Evolutionary conservation across 2,329 filamentous ascomycete species (phyloP).

Genomic region (Cytospora paraplurivora): DNA sequence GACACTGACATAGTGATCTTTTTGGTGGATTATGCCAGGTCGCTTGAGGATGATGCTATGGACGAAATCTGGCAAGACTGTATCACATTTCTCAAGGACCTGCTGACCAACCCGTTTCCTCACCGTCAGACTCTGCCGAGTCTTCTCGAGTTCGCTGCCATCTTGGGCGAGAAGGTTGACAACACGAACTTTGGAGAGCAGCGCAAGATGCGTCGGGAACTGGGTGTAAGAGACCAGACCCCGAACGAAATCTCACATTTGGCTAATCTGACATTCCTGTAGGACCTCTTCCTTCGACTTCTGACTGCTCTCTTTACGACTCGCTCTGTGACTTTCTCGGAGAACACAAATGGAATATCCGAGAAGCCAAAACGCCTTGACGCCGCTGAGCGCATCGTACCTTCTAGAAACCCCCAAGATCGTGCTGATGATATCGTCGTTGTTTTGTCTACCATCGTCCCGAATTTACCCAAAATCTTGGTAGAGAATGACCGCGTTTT

Average conservation of each 20-base stretch:
- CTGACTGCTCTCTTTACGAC: slow-evolving; percentile 94
- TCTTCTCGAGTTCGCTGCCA: slow-evolving; percentile 83
- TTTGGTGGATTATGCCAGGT: slow-evolving; percentile 84
- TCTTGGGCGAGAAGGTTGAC: slow-evolving; percentile 92
- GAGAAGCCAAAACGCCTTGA: slow-evolving; percentile 45
- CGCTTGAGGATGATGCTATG: slow-evolving; percentile 94
- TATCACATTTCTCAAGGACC: slow-evolving; percentile 83
- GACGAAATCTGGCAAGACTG: slow-evolving; percentile 98
- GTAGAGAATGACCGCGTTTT: slow-evolving; percentile 83
- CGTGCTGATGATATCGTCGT: slow-evolving; percentile 75
- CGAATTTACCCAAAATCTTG: slow-evolving; percentile 78
- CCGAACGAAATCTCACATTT: not conserved
- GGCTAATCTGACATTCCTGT: slow-evolving; percentile 34
- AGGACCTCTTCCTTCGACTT: slow-evolving; percentile 88
- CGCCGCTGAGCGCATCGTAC: slow-evolving; percentile 39
- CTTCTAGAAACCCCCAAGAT: slow-evolving; percentile 42
- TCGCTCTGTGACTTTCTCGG: slow-evolving; percentile 72
- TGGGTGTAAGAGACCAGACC: slow-evolving; percentile 65
- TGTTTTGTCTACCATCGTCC: slow-evolving; percentile 77
- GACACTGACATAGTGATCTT: slow-evolving; percentile 87
- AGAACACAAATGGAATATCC: slow-evolving; percentile 44
- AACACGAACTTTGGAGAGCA: slow-evolving; percentile 98
- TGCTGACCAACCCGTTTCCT: slow-evolving; percentile 90
- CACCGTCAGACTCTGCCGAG: slow-evolving; percentile 88
- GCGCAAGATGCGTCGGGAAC: slow-evolving; percentile 83